Percentiles rank a stretch among this genome's conserved stretches.
phyloP scores from a whole-genome alignment of 805 yeast species.

The Saturnispora hagleri region DNA sequence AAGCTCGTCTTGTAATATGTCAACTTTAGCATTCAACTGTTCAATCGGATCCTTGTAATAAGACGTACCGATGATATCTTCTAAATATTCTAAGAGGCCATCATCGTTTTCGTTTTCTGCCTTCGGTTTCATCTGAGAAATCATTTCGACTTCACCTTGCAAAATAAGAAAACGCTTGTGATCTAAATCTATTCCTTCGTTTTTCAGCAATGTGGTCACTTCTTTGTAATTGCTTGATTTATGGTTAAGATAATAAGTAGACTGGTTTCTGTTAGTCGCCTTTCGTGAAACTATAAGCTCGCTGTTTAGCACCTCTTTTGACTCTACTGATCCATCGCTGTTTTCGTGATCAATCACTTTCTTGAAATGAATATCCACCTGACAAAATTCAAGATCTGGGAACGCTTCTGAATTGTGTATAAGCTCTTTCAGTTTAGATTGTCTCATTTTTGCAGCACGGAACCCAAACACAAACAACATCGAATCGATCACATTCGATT shows the following conservation, averaged over 20 bases:
- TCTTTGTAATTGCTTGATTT: conserved; percentile 63
- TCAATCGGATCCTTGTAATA: conserved; percentile 73
- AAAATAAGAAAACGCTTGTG: conserved; percentile 90
- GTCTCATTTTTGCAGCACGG: conserved; percentile 94
- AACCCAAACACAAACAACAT: conserved; percentile 96
- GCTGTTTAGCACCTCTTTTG: conserved; percentile 34
- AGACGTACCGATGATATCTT: conserved; percentile 94
- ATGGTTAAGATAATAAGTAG: conserved; percentile 69
- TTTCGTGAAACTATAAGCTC: conserved; percentile 67
- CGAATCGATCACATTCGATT: conserved; percentile 96
- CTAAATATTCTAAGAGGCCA: conserved; percentile 87
- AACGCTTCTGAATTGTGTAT: conserved; percentile 81
- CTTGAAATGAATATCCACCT: conserved; percentile 84
- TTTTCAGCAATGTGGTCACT: conserved; percentile 65
- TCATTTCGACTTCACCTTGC: conserved; percentile 97
- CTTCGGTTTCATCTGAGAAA: conserved; percentile 97
- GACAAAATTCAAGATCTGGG: conserved; percentile 62
- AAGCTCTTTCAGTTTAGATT: conserved; percentile 81
- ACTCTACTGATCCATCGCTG: conserved; percentile 10
- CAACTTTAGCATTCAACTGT: conserved; percentile 48
- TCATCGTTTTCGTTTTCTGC: conserved; percentile 90
- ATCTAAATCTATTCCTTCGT: conserved; percentile 85
- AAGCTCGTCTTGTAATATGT: conserved; percentile 70
- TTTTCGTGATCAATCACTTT: conserved; percentile 51
- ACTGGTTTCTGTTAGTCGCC: conserved; percentile 67